Conservation (phyloP, 2,329 filamentous ascomycete species). For the Pseudogymnoascus sp. region DNA sequence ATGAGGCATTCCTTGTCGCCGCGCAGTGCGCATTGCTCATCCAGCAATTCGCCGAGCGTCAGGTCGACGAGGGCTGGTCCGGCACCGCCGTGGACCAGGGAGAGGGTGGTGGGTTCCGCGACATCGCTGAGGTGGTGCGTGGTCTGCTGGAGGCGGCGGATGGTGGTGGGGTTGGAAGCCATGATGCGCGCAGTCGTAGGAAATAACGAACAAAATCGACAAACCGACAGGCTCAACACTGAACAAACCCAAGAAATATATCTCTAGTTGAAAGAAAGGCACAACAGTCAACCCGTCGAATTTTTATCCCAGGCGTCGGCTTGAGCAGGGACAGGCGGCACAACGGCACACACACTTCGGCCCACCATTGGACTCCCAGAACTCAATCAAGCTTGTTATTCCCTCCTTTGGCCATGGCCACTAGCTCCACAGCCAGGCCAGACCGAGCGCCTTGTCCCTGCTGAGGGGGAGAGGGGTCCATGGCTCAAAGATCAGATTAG, state of each 20-base stretch:
- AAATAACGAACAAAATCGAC: not conserved
- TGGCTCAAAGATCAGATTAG: not conserved
- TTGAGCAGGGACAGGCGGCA: not conserved
- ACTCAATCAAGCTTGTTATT: not conserved
- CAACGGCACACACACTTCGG: not conserved
- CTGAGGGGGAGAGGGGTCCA: not conserved
- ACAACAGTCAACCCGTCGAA: not conserved
- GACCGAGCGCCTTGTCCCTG: not conserved
- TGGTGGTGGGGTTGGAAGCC: not conserved
- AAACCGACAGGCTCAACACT: not conserved
- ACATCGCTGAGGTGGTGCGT: not conserved
- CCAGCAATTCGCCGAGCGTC: conserved; percentile 63
- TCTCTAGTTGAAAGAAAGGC: not conserved
- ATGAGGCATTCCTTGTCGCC: conserved; percentile 58
- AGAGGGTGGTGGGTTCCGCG: not conserved
- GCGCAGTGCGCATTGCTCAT: conserved; percentile 59
- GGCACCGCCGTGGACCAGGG: conserved; percentile 59
- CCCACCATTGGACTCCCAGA: not conserved
- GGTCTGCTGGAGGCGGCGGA: conserved; percentile 10
- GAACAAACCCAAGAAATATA: not conserved
- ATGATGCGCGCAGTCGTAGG: not conserved
- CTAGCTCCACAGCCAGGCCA: not conserved
- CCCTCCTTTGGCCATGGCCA: not conserved
- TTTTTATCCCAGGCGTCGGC: not conserved
- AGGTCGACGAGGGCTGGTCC: conserved; percentile 62